Evolutionary conservation across 2,329 filamentous ascomycete species (phyloP).

Genomic region (Penicillium sp.): DNA sequence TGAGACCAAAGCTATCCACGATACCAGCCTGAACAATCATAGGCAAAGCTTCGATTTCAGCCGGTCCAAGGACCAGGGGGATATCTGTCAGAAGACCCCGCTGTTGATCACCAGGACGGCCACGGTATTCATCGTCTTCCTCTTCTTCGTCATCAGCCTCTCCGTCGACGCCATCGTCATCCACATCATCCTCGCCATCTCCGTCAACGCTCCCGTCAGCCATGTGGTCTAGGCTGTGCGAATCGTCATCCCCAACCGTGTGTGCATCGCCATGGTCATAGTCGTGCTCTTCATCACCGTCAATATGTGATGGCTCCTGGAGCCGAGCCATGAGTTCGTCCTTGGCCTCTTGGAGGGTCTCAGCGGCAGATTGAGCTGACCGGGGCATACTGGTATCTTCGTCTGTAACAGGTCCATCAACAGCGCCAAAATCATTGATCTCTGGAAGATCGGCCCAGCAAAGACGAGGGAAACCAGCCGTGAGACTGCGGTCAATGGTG

Average conservation of each 20-base stretch:
- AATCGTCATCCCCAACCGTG: conserved; percentile 44
- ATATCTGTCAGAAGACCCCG: conserved; percentile 89
- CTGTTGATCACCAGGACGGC: conserved; percentile 52
- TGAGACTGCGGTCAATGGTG: conserved; percentile 42
- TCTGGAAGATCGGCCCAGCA: conserved; percentile 48
- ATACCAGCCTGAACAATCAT: conserved; percentile 98
- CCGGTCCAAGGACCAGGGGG: conserved; percentile 87
- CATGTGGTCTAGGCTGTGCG: conserved; percentile 42
- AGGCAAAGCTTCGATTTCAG: conserved; percentile 91
- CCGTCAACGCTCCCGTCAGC: conserved; percentile 48
- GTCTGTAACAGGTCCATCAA: conserved; percentile 42
- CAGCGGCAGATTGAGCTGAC: conserved; percentile 48
- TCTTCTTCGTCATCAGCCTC: conserved; percentile 52
- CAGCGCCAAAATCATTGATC: conserved; percentile 40
- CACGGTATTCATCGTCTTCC: conserved; percentile 52
- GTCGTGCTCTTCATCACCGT: conserved; percentile 36
- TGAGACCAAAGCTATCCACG: conserved; percentile 71
- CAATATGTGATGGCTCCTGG: conserved; percentile 45
- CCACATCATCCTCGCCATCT: conserved; percentile 55
- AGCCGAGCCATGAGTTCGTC: conserved; percentile 51
- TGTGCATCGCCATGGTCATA: conserved; percentile 44
- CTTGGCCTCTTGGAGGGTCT: conserved; percentile 52
- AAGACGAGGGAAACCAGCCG: conserved; percentile 40
- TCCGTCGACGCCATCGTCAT: conserved; percentile 51
- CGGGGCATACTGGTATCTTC: conserved; percentile 49